A percentile compares a stretch with the other conserved stretches of the same genome.
Conservation (phyloP, 495 filamentous ascomycete genomes). For the Trichoderma orchidacearum region DNA sequence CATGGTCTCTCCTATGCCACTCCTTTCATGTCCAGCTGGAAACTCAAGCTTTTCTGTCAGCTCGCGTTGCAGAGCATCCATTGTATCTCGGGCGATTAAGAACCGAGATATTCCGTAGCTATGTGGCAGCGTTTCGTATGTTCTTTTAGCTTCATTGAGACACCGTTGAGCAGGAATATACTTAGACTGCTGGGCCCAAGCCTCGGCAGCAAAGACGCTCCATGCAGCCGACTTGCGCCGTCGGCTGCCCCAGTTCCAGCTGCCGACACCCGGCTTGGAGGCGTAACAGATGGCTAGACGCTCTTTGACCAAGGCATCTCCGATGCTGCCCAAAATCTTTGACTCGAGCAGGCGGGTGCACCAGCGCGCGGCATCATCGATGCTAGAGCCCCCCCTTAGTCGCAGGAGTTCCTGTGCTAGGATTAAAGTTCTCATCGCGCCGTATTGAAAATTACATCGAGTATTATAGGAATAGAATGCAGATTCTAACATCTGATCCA, state of each 20-base stretch:
- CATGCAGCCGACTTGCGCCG: slow-evolving; percentile 80
- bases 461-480: slow-evolving; percentile 86
- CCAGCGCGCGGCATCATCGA: slow-evolving; percentile 83
- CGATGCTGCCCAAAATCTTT: slow-evolving; percentile 55
- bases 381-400: slow-evolving; percentile 59
- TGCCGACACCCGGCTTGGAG: slow-evolving; percentile 49
- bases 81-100: slow-evolving; percentile 45
- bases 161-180: slow-evolving; percentile 55
- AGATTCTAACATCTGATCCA: slow-evolving; percentile 76
- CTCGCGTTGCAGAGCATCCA: slow-evolving; percentile 45
- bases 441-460: slow-evolving; percentile 60
- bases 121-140: slow-evolving; percentile 50
- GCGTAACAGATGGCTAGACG: slow-evolving; percentile 74
- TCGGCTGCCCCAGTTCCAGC: slow-evolving; percentile 52
- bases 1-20: slow-evolving; percentile 18
- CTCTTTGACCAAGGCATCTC: slow-evolving; percentile 70
- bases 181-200: slow-evolving; percentile 64
- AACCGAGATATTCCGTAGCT: slow-evolving; percentile 40
- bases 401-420: slow-evolving; percentile 71
- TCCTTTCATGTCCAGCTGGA: slow-evolving; percentile 22
- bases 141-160: slow-evolving; percentile 52
- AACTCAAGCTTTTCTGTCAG: slow-evolving; percentile 37
- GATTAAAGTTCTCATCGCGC: slow-evolving; percentile 61
- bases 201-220: slow-evolving; percentile 69
- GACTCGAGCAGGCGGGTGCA: slow-evolving; percentile 66